Evolutionary conservation across 2,329 filamentous ascomycete genomes (phyloP).

Genomic region (Cladobotryum mycophilum): DNA sequence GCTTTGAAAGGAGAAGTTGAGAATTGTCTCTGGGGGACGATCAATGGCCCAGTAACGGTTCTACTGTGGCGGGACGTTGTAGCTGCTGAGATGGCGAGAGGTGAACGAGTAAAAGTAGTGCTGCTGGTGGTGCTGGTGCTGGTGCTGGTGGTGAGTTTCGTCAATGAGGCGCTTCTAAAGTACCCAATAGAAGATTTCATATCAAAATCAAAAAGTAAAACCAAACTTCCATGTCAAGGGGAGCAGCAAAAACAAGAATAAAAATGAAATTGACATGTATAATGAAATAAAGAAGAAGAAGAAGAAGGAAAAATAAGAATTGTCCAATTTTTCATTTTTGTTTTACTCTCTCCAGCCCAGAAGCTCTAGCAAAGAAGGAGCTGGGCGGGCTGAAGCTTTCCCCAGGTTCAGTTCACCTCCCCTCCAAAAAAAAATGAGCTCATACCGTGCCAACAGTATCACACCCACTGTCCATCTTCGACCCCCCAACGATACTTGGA

Average conservation of each 20-base stretch:
- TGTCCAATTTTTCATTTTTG: no score
- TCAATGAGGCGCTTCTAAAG: no score
- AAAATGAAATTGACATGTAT: no score
- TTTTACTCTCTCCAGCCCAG: no score
- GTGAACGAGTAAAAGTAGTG: background rate
- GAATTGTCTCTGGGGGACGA: background rate
- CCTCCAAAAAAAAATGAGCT: conserved; percentile 28
- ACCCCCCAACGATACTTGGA: conserved; percentile 17
- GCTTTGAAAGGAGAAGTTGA: background rate
- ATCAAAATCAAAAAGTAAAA: no score
- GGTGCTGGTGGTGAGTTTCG: no score
- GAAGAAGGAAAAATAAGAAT: no score
- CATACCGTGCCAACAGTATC: conserved; percentile 23
- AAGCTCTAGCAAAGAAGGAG: background rate
- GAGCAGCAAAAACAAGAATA: no score
- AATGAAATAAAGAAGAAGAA: no score
- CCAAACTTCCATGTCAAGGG: no score
- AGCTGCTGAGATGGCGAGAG: background rate
- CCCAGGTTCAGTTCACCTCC: background rate
- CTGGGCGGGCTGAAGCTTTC: background rate
- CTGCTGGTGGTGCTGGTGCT: no score
- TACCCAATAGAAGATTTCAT: no score
- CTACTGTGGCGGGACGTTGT: background rate
- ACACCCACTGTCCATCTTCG: conserved; percentile 13
- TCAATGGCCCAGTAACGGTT: conserved; percentile 4